Evolutionary conservation across 257 asterid genomes (phyloP), one percentile per base, ranked within the genome.

Genomic region (Solanum paucissectum): DNA sequence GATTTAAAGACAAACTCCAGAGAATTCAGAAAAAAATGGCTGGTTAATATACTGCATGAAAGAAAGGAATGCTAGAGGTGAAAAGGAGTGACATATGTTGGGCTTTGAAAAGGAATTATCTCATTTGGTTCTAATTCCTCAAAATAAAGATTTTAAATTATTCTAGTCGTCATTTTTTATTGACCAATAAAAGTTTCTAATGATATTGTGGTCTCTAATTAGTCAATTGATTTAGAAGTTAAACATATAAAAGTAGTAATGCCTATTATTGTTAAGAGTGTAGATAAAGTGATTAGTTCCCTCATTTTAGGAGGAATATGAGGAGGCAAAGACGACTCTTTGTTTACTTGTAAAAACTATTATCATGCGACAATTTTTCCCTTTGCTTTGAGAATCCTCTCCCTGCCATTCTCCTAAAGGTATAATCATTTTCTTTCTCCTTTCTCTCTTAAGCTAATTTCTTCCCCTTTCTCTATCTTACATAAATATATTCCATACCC

Each of bases 331-430:
- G 86, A 68, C 66, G 87, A 87, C 89, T 89, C 87, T 84, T 87
- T 82, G 72, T 92, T 88, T 74, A 87, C 88, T 88, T 68, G 87
- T 75, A 62, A 87, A 87, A 90, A 92, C 90, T 88, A 85, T 58
- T 90, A 82, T 88, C 88, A 92, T 92, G 91, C 88, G 87, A 25
- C 88, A 73, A 90, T 77, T 91, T 86, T 76, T 84, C 58, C 87
- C 86, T 66, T 89, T 82, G n/a, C 91, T 90, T 87, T 68, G 90
- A 76, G 76, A 92, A 89, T 85, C 73, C 34, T 73, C 79, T 79
- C 92, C 92, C 92, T 91, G 90, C 94, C 95, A 88, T 91, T 92
- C 94, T 92, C 95, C 89, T 87, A 29, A 60, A 87, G 89, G 89
- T 87, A 8, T 49, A 36, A 72, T 73, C 55, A 49, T 20, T 62